phyloP scores from a whole-genome alignment of 306 rosid species.

The Lathyrus sativus region DNA sequence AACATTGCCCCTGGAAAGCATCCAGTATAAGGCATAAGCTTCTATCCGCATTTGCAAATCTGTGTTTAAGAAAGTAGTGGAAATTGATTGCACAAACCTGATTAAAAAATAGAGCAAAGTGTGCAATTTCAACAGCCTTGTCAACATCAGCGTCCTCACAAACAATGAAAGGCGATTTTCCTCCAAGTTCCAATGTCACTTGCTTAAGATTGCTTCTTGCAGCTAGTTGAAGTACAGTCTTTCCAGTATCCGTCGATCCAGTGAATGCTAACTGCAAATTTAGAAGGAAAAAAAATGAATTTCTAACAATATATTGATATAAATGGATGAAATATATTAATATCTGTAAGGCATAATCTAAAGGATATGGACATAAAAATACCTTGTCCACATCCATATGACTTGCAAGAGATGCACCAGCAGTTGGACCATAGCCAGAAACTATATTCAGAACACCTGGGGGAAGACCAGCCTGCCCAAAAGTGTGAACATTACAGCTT shows the following conservation, averaged over 20 bases:
- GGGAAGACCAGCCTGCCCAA: constrained; percentile 90
- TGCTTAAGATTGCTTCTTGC: constrained; percentile 90
- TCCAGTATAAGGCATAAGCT: constrained; percentile 5
- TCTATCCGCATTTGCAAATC: background rate
- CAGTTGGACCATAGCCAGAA: constrained; percentile 86
- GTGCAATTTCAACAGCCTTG: constrained; percentile 87
- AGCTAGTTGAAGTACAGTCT: constrained; percentile 69
- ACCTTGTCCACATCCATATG: constrained; percentile 98
- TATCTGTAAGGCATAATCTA: background rate
- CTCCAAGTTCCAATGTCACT: constrained; percentile 92
- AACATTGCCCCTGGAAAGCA: constrained; percentile 82
- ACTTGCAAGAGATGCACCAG: constrained; percentile 91
- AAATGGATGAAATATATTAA: background rate
- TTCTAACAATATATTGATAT: constrained; percentile 5
- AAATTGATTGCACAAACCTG: constrained; percentile 56
- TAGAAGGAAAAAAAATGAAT: background rate
- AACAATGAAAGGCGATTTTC: constrained; percentile 92
- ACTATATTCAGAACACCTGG: constrained; percentile 86
- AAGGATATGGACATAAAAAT: too few species aligned
- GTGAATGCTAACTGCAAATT: constrained; percentile 81
- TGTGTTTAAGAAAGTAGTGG: constrained; percentile 10
- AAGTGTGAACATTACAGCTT: constrained; percentile 13
- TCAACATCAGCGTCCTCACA: constrained; percentile 84
- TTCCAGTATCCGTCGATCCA: constrained; percentile 84
- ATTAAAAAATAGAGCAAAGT: constrained; percentile 85